Base-by-base conservation (phyloP, 2,329 filamentous ascomycete genomes). In the Fonsecaea pedrosoi region DNA sequence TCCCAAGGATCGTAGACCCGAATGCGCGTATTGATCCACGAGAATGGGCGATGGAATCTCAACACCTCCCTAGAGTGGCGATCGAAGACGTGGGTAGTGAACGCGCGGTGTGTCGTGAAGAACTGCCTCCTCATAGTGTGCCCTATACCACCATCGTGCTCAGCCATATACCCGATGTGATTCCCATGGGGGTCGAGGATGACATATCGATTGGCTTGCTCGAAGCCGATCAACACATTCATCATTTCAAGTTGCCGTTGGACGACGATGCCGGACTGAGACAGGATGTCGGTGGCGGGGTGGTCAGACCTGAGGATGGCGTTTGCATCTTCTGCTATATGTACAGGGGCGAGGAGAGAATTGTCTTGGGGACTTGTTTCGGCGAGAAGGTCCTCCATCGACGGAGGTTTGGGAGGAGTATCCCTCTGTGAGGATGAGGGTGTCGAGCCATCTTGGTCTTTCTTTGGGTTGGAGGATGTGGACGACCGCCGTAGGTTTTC, bases 61-160 rank as follows among this genome's bases (percentile, higher is more conserved):
- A 89, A 75, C 7, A 90, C 83, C 74, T 90, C 87, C 70, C 82
- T 83, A 72, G 87, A 84, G 48, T 87, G 77, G 60, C 79, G 79
- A 72, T 89, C 87, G 75, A 90, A 89, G 2, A 90, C 86, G 75
- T 89, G 86, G 4, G 87, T 87, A 13, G 86, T 88, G 69, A 90
- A 89, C 67, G 85, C 85, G 50, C 87, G 79, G 74, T 89, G 87
- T 2, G 87, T 89, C 68, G 81, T 82, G 70, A 87, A 85, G 81
- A 85, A 84, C 73, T 89, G 87, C 62, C 87, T 80, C 15, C 82
- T 82, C 75, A 89, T 78, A 35, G 83, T 81, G 63, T 79, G 84
- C 1, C 82, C 85, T 63, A 89, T 77, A 1, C 87, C 86, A 66
- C 84, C 84, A 55, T 89, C 87, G 72, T 85, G 83, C 75, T 90